phyloP scores from a whole-genome alignment of 371 early-diverging fungal species.

The Fennellomyces sp. region DNA sequence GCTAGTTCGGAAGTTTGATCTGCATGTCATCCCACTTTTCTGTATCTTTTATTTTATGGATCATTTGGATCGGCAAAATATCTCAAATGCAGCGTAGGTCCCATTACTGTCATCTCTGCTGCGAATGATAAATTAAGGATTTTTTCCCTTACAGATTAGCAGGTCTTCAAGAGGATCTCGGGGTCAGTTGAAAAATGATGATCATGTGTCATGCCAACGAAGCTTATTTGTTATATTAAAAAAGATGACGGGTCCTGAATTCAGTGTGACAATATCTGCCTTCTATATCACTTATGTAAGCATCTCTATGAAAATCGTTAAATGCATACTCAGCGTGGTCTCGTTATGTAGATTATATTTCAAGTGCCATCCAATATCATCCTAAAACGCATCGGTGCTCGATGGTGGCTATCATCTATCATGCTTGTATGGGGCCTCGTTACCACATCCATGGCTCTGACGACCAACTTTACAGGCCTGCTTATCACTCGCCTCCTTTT shows the following conservation, averaged over 20 bases:
- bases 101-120: not conserved
- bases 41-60: constrained; percentile 49
- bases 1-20: constrained; percentile 32
- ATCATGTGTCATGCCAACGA: not conserved
- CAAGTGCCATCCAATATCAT: constrained; percentile 49
- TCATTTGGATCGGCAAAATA: constrained; percentile 22
- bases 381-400: constrained; percentile 33
- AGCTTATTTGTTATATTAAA: not conserved
- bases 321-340: not conserved
- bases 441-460: constrained; percentile 24
- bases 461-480: constrained; percentile 28
- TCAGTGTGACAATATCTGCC: constrained; percentile 31
- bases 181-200: constrained; percentile 3
- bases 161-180: constrained; percentile 20
- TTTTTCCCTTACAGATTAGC: constrained; percentile 11
- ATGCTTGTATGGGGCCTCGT: constrained; percentile 45
- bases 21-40: constrained; percentile 43
- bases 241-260: constrained; percentile 25
- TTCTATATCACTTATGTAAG: constrained; percentile 47
- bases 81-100: constrained; percentile 25
- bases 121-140: constrained; percentile 5
- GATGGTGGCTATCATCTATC: constrained; percentile 42
- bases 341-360: constrained; percentile 34
- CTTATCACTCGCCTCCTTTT: constrained; percentile 21
- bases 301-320: not conserved